Evolutionary conservation across 116 monocot species (phyloP).

Genomic region (Zostera marina): DNA sequence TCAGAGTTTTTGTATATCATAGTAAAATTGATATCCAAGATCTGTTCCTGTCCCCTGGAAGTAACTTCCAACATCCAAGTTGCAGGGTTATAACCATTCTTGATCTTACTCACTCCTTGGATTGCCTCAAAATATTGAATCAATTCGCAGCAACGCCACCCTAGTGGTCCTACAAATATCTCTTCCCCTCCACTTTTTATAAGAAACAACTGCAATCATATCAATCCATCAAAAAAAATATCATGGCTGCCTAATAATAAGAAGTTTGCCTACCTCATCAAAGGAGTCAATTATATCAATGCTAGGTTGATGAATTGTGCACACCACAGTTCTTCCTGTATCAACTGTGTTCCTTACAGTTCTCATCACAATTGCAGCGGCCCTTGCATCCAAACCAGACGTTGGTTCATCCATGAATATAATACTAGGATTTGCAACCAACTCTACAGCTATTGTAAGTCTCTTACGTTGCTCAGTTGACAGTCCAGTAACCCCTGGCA

Average conservation of each 20-base stretch:
- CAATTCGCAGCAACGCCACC: slow-evolving; percentile 34
- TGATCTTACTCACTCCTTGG: slow-evolving; percentile 32
- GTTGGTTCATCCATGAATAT: slow-evolving; percentile 98
- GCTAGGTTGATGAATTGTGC: slow-evolving; percentile 92
- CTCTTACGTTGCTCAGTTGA: slow-evolving; percentile 86
- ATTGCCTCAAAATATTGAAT: slow-evolving; percentile 54
- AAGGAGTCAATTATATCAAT: slow-evolving; percentile 89
- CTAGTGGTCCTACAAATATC: slow-evolving; percentile 68
- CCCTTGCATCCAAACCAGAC: slow-evolving; percentile 82
- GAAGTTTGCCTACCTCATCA: slow-evolving; percentile 49
- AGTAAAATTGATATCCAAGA: slow-evolving; percentile 32
- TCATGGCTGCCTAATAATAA: background rate
- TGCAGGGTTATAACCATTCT: slow-evolving; percentile 49
- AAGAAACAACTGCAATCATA: slow-evolving; percentile 38
- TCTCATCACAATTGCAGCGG: slow-evolving; percentile 92
- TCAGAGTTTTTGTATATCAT: slow-evolving; percentile 42
- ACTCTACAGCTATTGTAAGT: slow-evolving; percentile 82
- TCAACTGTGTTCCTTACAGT: slow-evolving; percentile 77
- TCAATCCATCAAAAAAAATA: background rate
- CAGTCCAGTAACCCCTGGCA: slow-evolving; percentile 65
- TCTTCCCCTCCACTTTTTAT: slow-evolving; percentile 70
- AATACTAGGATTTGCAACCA: slow-evolving; percentile 80
- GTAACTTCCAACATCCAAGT: slow-evolving; percentile 62
- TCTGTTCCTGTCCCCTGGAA: slow-evolving; percentile 31
- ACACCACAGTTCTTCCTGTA: slow-evolving; percentile 79